Conservation (phyloP, 2,329 filamentous ascomycete species). For the Purpureocillium takamizusanense region DNA sequence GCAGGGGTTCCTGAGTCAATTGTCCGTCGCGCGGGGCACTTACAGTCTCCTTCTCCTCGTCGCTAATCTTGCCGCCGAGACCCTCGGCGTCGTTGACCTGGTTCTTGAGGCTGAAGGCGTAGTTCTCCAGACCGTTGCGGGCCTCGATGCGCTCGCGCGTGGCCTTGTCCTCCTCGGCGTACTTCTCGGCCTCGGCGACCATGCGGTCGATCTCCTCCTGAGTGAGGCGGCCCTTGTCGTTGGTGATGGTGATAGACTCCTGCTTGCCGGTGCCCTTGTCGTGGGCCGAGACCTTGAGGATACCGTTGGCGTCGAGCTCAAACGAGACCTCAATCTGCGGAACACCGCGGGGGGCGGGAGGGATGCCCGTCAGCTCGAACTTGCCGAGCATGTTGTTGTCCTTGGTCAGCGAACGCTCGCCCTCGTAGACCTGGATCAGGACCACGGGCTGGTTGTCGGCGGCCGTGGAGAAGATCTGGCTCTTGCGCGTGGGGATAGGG, state of each 20-base stretch:
- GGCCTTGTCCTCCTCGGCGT: constrained; percentile 98
- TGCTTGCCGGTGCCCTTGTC: constrained; percentile 98
- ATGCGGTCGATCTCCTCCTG: constrained; percentile 98
- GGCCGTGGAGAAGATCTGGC: constrained; percentile 94
- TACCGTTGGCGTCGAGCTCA: constrained; percentile 96
- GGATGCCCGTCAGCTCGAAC: constrained; percentile 95
- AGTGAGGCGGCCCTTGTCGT: constrained; percentile 96
- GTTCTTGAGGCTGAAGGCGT: constrained; percentile 98
- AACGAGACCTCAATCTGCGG: constrained; percentile 98
- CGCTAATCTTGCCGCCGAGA: constrained; percentile 95
- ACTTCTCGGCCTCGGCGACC: constrained; percentile 97
- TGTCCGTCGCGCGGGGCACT: constrained; percentile 24
- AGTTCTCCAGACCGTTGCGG: constrained; percentile 96
- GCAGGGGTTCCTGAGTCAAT: no score
- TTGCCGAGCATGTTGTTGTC: constrained; percentile 97
- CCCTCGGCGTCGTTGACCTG: constrained; percentile 95
- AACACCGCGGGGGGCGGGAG: constrained; percentile 88
- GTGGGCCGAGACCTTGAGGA: constrained; percentile 88
- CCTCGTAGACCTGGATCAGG: constrained; percentile 91
- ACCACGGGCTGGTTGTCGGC: constrained; percentile 96
- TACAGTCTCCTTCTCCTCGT: constrained; percentile 95
- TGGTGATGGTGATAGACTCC: constrained; percentile 97
- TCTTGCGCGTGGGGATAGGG: constrained; percentile 90
- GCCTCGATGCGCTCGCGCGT: constrained; percentile 95
- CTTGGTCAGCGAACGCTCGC: constrained; percentile 88